phyloP scores from a whole-genome alignment of 2,329 filamentous ascomycete genomes.

The Nannizzia gypsea region DNA sequence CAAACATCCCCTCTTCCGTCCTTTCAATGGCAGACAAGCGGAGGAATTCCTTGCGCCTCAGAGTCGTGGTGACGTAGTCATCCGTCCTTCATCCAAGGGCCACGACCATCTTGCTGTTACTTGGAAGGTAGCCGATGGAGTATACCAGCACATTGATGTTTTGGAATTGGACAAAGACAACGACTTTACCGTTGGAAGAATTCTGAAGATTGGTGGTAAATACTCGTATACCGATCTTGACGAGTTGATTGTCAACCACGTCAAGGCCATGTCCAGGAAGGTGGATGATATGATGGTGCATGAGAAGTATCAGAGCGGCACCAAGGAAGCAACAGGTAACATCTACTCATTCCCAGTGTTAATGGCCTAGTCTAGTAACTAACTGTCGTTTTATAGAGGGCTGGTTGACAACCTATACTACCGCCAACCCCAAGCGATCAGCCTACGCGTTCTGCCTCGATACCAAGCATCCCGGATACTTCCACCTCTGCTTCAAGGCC shows the following conservation, averaged over 20 bases:
- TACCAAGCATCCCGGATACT: slow-evolving; percentile 82
- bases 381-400: slow-evolving; percentile 50
- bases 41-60: slow-evolving; percentile 87
- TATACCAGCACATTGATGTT: slow-evolving; percentile 98
- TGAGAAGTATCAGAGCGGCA: slow-evolving; percentile 83
- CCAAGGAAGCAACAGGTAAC: slow-evolving; percentile 73
- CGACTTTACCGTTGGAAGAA: slow-evolving; percentile 83
- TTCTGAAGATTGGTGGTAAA: slow-evolving; percentile 73
- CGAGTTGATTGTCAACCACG: slow-evolving; percentile 91
- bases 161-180: slow-evolving; percentile 94
- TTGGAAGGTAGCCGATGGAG: slow-evolving; percentile 91
- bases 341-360: slow-evolving; percentile 14
- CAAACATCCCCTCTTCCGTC: slow-evolving; percentile 91
- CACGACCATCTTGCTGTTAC: slow-evolving; percentile 91
- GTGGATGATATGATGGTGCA: slow-evolving; percentile 91
- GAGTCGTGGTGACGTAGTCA: slow-evolving; percentile 78
- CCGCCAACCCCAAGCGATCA: slow-evolving; percentile 86
- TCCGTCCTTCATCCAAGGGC: slow-evolving; percentile 88
- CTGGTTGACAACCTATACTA: slow-evolving; percentile 92
- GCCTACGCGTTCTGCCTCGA: slow-evolving; percentile 96
- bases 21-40: slow-evolving; percentile 83
- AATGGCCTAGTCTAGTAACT: background rate
- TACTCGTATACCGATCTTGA: slow-evolving; percentile 93
- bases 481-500: slow-evolving; percentile 92
- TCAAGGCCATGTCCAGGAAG: slow-evolving; percentile 96